A percentile compares a stretch with the other conserved stretches of the same genome.
Evolutionary conservation across 768 basidiomycete genomes (phyloP).

Genomic region (Suillus hirtellus): DNA sequence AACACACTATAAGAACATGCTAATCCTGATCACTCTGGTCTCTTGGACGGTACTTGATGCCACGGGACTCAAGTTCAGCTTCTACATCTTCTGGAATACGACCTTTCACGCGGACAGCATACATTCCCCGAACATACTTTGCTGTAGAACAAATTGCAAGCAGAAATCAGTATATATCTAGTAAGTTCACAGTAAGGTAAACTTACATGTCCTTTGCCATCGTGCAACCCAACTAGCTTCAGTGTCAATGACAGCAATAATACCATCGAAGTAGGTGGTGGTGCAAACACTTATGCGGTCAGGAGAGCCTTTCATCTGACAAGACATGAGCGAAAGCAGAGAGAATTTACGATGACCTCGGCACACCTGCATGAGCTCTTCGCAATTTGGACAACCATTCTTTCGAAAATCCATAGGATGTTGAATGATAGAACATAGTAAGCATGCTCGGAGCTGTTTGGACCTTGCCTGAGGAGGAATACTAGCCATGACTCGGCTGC

Average conservation of each 20-base stretch:
- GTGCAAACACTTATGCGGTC: conserved; percentile 88
- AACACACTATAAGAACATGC: not conserved
- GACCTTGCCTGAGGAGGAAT: conserved; percentile 64
- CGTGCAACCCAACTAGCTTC: conserved; percentile 92
- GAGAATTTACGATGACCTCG: not conserved
- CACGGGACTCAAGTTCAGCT: conserved; percentile 71
- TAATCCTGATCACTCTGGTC: conserved; percentile 79
- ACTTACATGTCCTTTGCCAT: conserved; percentile 92
- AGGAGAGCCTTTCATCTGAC: conserved; percentile 82
- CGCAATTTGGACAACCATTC: conserved; percentile 95
- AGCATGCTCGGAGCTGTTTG: conserved; percentile 83
- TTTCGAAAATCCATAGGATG: conserved; percentile 80
- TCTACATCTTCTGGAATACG: conserved; percentile 86
- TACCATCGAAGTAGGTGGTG: conserved; percentile 89
- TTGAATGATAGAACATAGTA: conserved; percentile 91
- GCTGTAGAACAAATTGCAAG: conserved; percentile 46
- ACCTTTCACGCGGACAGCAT: conserved; percentile 87
- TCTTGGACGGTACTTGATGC: conserved; percentile 82
- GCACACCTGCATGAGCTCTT: conserved; percentile 85
- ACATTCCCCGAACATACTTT: conserved; percentile 89
- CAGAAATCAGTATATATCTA: conserved; percentile 1
- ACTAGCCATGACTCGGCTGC: conserved; percentile 30
- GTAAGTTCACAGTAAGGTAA: not conserved
- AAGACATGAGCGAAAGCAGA: conserved; percentile 1
- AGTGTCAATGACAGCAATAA: conserved; percentile 84